Base-by-base conservation (phyloP, 225 moss, liverwort and hornwort species). In the Physcomitrellopsis africana region DNA sequence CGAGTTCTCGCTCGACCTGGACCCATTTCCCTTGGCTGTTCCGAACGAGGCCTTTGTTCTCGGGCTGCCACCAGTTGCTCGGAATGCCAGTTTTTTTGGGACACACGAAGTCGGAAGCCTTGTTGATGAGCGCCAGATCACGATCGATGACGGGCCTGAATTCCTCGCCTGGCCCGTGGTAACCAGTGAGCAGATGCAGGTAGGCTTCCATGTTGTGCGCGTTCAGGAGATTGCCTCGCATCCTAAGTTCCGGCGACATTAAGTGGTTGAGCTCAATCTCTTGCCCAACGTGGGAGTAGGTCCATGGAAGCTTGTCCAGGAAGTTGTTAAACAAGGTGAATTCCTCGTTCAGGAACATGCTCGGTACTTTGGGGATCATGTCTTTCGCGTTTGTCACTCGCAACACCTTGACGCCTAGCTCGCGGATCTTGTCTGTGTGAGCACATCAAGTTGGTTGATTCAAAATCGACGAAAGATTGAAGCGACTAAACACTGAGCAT, bases 101-200 rank as follows among this genome's bases (percentile, higher is more conserved):
- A 43, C 84, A 84, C 10, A 77, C 53, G 3, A 84, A 84, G 11
- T 74, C 73, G 10, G 84, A 84, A 13, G 64, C 74, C 56, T 87
- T 95, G 85, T 92, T 92, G 52, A 83, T 81, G 14, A 94, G 86
- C 5, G 90, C 89, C 15, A 85, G 11, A 72, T 92, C 89, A 60
- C 92, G 79, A 2, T 72, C 72, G 54, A 85, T 26, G 4, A 79
- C 82, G 0, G 19, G 68, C 0, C 52, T 5, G 75, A 84, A 87
- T 0, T 46, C 52, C 19, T 11, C 46, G 0, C 3, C 5, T 1
- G 14, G 15, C 12, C 86, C 88, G 9, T 89, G 84, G 20, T 78
- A 87, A 0, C 86, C 86, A 2, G 74, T 85, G 42, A 95, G 51
- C 45, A 95, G 27, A 74, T 95, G 95, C 60, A 95, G 61, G 43